Evolutionary conservation across 1,284 basidiomycete species (phyloP), one percentile per base, ranked within the genome.

Genomic region (Microbotryum scabiosae): DNA sequence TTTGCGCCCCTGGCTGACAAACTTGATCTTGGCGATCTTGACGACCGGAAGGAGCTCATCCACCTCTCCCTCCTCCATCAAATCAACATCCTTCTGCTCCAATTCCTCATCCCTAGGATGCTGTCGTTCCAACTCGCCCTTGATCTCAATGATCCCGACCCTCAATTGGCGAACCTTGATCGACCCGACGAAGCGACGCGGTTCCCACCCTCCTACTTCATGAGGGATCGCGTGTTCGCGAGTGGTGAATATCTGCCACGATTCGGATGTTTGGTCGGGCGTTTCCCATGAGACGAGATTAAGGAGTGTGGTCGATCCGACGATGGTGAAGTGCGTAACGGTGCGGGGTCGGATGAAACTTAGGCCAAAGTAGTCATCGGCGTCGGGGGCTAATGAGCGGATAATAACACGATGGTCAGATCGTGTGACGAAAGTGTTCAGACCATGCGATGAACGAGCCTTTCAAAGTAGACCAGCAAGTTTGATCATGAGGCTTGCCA

Each of bases 221-320:
- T 16, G 8, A n/a, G 43, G 12, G 26, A 58, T 30, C 0, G 61
- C 60, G 14, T 61, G 57, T 7, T 51, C 54, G 16, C 60, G 51
- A 4, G 59, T 56, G 0, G 65, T 67, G 44, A 62, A 57, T 0
- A 71, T 50, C 51, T 68, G 59, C 70, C 68, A 71, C n/a, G 61
- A 53, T 30, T 69, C 69, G 32, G 54, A 51, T 1, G 61, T 62
- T 18, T 56, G 57, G 16, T 57, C 49, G 41, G 61, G 55, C n/a
- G 68, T 61, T 43, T 66, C 64, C 61, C 59, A 62, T 8, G 56
- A 61, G 28, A 67, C 66, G 9, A 69, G 43, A 30, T 69, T 57
- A n/a, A 51, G 63, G 9, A 70, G 32, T 41, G 65, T 64, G 12
- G 44, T n/a, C 20, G 63, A 65, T n/a, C 68, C 66, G 12, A 57